phyloP scores from a whole-genome alignment of 139 green algal species.

The Marvania coccoides region DNA sequence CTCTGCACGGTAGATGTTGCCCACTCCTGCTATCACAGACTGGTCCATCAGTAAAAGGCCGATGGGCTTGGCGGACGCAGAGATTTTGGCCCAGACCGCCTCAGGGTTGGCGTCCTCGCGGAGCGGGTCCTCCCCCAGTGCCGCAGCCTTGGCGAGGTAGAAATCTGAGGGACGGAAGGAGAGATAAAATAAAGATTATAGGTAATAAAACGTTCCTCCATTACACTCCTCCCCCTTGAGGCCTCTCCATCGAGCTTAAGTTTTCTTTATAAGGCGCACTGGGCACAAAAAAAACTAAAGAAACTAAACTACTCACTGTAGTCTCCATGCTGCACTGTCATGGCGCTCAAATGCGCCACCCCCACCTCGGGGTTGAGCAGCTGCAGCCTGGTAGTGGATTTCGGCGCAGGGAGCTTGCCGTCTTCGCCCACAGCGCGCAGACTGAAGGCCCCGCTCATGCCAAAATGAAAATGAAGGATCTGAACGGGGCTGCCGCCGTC shows the following conservation, averaged over 20 bases:
- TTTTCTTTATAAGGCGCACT: too few relatives aligned
- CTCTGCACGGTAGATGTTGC: slow-evolving; percentile 88
- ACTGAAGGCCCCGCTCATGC: slow-evolving; percentile 55
- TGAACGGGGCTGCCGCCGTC: slow-evolving; percentile 34
- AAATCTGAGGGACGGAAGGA: slow-evolving; percentile 14
- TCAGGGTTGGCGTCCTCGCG: slow-evolving; percentile 43
- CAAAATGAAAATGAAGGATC: slow-evolving; percentile 83
- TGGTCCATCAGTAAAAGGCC: slow-evolving; percentile 82
- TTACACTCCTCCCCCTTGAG: too few relatives aligned
- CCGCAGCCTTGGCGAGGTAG: slow-evolving; percentile 44
- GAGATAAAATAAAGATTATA: too few relatives aligned
- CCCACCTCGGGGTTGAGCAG: slow-evolving; percentile 36
- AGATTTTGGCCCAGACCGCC: slow-evolving; percentile 30
- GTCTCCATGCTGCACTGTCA: slow-evolving; percentile 64
- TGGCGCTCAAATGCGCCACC: slow-evolving; percentile 63
- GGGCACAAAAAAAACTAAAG: too few relatives aligned
- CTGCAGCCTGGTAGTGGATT: slow-evolving; percentile 57
- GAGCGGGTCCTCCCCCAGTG: slow-evolving; percentile 71
- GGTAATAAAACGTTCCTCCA: too few relatives aligned
- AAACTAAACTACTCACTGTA: slow-evolving; percentile 2
- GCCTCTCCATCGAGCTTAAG: too few relatives aligned
- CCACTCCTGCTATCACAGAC: slow-evolving; percentile 61
- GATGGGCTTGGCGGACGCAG: slow-evolving; percentile 51
- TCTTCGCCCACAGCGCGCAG: slow-evolving; percentile 2
- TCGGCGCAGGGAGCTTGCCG: slow-evolving; percentile 19